Base-by-base conservation (phyloP, 257 asterid species). In the Capsicum rhomboideum region DNA sequence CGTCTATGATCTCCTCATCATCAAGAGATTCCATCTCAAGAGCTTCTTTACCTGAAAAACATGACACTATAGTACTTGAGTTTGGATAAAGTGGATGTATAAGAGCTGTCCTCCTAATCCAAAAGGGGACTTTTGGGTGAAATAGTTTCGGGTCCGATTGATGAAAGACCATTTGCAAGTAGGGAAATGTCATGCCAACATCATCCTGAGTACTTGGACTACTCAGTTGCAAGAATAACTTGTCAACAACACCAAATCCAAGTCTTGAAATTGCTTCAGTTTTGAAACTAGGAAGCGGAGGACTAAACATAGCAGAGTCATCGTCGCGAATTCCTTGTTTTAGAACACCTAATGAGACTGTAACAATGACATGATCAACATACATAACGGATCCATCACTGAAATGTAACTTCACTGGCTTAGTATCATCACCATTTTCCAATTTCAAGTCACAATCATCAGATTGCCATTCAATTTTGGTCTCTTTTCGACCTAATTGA, bases 21-120 rank as follows among this genome's bases (percentile, higher is more conserved):
- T 87, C 31, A 2, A 93, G 91, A 2, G 91, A 83, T 81, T 95
- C 98, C 16, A 95, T 87, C 58, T 90, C 91, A 4, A 95, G 86
- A 5, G 99, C 99, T 66, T 95, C 97, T 61, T 92, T 85, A 5
- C 99, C 99, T 1, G 98, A 92, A 81, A 95, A 93, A 98, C 98
- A 95, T 9, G 97, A 89, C 9, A 95, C 58, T 1, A 93, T 85
- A 2, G 87, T 88, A 55, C 88, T 89, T 4, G 99, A 93, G 17
- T 82, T 86, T 58, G 83, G 80, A 78, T 95, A 92, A 50, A 95
- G 89, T 58, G 97, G 99, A 78, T 67, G 53, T 2, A 94, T 2
- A 31, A 90, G 85, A 1, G 97, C 89, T 16, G 99, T 90, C 82
- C 83, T 92, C 58, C 98, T 88, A 80, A 94, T 93, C 99, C 99